A percentile compares a stretch with the other conserved stretches of the same genome.
Evolutionary conservation across 768 basidiomycete genomes (phyloP).

Genomic region (Pulveroboletus ravenelii): DNA sequence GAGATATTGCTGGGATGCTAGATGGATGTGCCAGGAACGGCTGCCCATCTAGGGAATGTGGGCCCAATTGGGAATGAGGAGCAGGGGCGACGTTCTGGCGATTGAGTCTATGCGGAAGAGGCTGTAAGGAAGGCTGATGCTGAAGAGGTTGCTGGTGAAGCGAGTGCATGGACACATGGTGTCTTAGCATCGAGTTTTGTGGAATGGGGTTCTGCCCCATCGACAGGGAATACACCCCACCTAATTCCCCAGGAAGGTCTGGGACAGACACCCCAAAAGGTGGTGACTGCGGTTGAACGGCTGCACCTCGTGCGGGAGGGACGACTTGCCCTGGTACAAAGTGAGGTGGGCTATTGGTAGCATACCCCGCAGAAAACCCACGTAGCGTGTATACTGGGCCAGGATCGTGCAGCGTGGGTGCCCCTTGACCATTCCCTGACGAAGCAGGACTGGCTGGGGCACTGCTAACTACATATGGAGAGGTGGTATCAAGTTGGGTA

Average conservation of each 20-base stretch:
- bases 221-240: slow-evolving; percentile 14
- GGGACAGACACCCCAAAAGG: slow-evolving; percentile 20
- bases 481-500: slow-evolving; percentile 1
- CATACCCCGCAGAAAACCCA: slow-evolving; percentile 20
- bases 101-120: slow-evolving; percentile 8
- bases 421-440: slow-evolving; percentile 10
- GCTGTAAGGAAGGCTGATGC: slow-evolving; percentile 14
- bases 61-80: slow-evolving; percentile 17
- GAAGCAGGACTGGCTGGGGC: slow-evolving; percentile 4
- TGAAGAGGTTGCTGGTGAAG: slow-evolving; percentile 27
- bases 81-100: slow-evolving; percentile 9
- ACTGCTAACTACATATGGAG: neutral
- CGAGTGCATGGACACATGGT: slow-evolving; percentile 24
- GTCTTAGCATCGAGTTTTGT: slow-evolving; percentile 15
- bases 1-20: slow-evolving; percentile 15
- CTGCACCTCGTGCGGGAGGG: slow-evolving; percentile 37
- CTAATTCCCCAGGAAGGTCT: slow-evolving; percentile 19
- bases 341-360: slow-evolving; percentile 24
- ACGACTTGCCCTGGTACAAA: slow-evolving; percentile 34
- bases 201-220: slow-evolving; percentile 1
- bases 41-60: slow-evolving; percentile 10
- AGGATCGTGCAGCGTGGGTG: slow-evolving; percentile 19
- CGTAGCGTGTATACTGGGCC: slow-evolving; percentile 18
- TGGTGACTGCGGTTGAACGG: slow-evolving; percentile 25
- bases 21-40: slow-evolving; percentile 8